These are phyloP conservation scores for Plasmodium fragile DNA, from an alignment of 169 alveolate genomes.

Conservation along the genomic window DNA sequence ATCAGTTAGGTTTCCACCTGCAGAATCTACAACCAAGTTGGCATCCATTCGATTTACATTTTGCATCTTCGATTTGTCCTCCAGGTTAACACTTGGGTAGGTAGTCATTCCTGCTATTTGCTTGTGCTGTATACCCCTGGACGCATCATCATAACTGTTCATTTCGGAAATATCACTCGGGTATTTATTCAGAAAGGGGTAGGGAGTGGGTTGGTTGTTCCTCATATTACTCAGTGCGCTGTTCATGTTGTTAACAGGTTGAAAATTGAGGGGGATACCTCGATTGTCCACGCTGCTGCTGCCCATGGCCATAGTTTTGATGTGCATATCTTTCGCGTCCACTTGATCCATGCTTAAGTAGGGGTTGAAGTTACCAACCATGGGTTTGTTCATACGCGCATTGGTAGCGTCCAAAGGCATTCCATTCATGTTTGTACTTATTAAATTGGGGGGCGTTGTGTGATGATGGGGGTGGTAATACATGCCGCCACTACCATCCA, in stretches of 20 bases:
- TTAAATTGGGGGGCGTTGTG: not conserved
- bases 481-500: not conserved
- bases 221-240: not conserved
- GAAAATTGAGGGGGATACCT: not conserved
- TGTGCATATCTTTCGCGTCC: not conserved
- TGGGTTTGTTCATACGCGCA: constrained; percentile 1
- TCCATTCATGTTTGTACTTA: not conserved
- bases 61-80: not conserved
- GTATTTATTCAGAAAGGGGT: constrained; percentile 5
- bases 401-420: constrained; percentile 9
- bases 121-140: not conserved
- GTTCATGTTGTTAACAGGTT: not conserved
- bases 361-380: constrained; percentile 18
- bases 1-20: not conserved
- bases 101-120: not conserved
- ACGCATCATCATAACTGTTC: constrained; percentile 6
- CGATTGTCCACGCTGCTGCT: not conserved
- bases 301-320: not conserved
- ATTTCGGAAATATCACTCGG: not conserved
- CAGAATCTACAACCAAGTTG: not conserved
- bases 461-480: not conserved
- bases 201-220: constrained; percentile 5
- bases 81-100: not conserved
- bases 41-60: not conserved
- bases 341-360: not conserved